These are phyloP conservation scores for Citrullus colocynthis DNA, from an alignment of 306 rosid species.

Conservation along the genomic window DNA sequence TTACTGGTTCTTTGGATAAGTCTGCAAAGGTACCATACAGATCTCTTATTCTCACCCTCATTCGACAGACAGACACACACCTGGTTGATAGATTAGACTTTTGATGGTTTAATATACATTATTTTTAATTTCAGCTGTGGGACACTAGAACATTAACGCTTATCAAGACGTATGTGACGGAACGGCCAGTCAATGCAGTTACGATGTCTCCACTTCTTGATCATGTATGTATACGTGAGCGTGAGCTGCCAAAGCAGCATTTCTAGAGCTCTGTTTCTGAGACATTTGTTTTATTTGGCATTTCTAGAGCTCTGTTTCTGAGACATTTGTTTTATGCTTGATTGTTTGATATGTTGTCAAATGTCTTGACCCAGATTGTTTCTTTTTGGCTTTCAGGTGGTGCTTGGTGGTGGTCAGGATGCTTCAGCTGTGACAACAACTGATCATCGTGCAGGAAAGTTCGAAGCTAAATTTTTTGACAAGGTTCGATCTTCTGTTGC, in stretches of 20 bases:
- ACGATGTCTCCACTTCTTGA: conserved; percentile 83
- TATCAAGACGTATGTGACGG: conserved; percentile 75
- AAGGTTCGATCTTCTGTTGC: conserved; percentile 24
- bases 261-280: background rate
- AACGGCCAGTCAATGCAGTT: conserved; percentile 95
- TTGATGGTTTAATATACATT: conserved; percentile 4
- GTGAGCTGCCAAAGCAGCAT: background rate
- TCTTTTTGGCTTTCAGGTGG: conserved; percentile 40
- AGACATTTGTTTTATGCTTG: background rate
- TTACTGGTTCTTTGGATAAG: conserved; percentile 80
- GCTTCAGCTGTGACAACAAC: conserved; percentile 83
- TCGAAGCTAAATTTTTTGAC: conserved; percentile 84
- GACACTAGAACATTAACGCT: conserved; percentile 73
- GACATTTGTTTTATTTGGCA: background rate
- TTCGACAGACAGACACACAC: no score
- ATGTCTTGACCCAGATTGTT: background rate
- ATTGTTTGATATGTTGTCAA: background rate
- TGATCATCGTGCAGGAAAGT: conserved; percentile 90
- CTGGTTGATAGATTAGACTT: background rate
- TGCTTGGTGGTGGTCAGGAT: conserved; percentile 98
- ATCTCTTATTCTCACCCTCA: background rate
- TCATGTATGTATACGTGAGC: conserved; percentile 47
- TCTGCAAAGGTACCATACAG: conserved; percentile 55
- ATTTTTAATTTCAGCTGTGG: conserved; percentile 47
- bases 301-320: background rate